Base-by-base conservation (phyloP, 305 asterid genomes). In the Striga hermonthica region DNA sequence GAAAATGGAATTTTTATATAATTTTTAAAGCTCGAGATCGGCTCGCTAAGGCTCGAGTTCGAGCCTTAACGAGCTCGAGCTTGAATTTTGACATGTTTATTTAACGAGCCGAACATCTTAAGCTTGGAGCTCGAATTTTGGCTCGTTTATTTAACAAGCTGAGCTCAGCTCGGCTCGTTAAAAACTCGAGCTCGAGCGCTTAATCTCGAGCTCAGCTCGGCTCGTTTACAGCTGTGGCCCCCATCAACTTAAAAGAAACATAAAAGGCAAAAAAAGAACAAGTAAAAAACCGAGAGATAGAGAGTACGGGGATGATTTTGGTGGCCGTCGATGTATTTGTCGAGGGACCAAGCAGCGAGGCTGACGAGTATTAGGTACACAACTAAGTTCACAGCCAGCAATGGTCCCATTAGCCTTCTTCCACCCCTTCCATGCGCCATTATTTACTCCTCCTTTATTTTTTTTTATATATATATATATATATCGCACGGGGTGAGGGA, bases 301-400 rank as follows among this genome's bases (percentile, higher is more conserved):
- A 8, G 7, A 7, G 39, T 40, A 86, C 93, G 86, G 0, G 95
- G 94, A 66, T 90, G 97, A 71, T 84, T 66, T 64, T 90, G 94
- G 69, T 90, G 79, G 67, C 91, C 97, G 75, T 87, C 86, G 60
- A 90, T 87, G 85, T 85, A 85, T 71, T 87, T 83, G 82, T 87
- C 83, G 56, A 89, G 70, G 67, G 94, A 87, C 94, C 97, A 89
- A 0, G 73, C 86, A 10, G 91, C 89, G 4, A 87, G 82, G 50
- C 89, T 91, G 1, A 89, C 65, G 1, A 83, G 66, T 12, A 85
- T 82, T 4, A 89, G 54, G 56, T 49, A 75, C 12, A 89, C 94
- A 0, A 89, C 96, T 0, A 84, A 71, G 78, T 89, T 86, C 62
- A 72, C 95, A 14, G 74, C 75, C 52, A 89, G 79, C 44, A 87